Evolutionary conservation across 2,329 filamentous ascomycete species (phyloP).

Genomic region (Penicillium sp.): DNA sequence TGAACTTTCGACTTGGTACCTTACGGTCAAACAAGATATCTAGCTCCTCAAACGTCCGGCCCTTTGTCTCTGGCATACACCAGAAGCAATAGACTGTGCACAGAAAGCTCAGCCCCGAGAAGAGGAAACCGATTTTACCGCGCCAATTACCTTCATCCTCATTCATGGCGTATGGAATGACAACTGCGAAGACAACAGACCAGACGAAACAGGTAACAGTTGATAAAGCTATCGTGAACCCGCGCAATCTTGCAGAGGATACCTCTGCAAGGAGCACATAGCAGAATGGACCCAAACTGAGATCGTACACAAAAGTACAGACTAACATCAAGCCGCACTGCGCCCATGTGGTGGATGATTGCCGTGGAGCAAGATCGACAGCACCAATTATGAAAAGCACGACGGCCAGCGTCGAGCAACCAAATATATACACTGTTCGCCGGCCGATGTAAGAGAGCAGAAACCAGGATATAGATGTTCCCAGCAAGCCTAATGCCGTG

Average conservation of each 20-base stretch:
- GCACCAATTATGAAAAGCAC: conserved; percentile 45
- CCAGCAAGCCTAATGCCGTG: conserved; percentile 48
- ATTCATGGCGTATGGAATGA: conserved; percentile 43
- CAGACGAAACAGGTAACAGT: conserved; percentile 28
- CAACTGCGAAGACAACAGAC: conserved; percentile 37
- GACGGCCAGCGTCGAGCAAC: conserved; percentile 37
- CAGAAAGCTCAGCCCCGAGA: conserved; percentile 27
- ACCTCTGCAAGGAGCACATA: conserved; percentile 58
- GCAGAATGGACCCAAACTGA: conserved; percentile 58
- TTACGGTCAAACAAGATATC: conserved; percentile 35
- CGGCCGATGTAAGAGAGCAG: conserved; percentile 45
- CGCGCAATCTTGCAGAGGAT: conserved; percentile 56
- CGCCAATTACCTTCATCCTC: conserved; percentile 32
- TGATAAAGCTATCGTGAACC: conserved; percentile 52
- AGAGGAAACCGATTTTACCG: conserved; percentile 40
- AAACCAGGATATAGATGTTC: conserved; percentile 48
- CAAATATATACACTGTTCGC: conserved; percentile 45
- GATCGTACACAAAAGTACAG: conserved; percentile 55
- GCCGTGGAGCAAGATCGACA: conserved; percentile 42
- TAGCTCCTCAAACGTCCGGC: conserved; percentile 34
- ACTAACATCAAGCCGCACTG: conserved; percentile 43
- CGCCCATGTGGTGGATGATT: conserved; percentile 40
- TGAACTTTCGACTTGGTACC: conserved; percentile 30
- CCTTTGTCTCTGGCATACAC: conserved; percentile 37
- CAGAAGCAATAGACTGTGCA: conserved; percentile 37